Percentiles rank a stretch among this genome's conserved stretches.
phyloP scores from a whole-genome alignment of 352 stramenopile species.

The Globisporangium megalacanthum region DNA sequence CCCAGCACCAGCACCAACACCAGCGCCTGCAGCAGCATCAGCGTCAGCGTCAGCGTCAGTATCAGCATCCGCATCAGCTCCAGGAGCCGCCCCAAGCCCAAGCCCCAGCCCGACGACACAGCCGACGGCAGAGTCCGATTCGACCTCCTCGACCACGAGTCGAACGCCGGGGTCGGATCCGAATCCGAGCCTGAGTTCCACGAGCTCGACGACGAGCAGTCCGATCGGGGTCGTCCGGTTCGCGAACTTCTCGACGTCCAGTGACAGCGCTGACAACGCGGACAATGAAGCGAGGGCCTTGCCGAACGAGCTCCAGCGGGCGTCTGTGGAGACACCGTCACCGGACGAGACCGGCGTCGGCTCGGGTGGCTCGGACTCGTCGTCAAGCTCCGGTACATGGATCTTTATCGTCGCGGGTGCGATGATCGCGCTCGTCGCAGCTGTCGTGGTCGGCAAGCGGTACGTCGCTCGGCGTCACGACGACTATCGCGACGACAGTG shows the following conservation, averaged over 20 bases:
- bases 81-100: neutral
- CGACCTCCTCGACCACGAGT: neutral
- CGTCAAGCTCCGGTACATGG: constrained; percentile 3
- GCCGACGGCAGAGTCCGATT: neutral
- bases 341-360: neutral
- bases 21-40: no score
- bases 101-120: neutral
- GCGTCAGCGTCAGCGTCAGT: no score
- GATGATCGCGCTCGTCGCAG: constrained; percentile 7
- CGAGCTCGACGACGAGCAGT: neutral
- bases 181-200: neutral
- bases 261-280: neutral
- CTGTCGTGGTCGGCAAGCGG: constrained; percentile 5
- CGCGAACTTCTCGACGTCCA: neutral
- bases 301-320: constrained; percentile 1
- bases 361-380: neutral
- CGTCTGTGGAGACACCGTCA: constrained; percentile 1
- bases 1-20: no score
- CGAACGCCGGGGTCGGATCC: neutral
- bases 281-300: neutral
- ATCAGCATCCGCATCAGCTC: neutral
- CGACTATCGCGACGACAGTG: neutral
- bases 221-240: neutral
- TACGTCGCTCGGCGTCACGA: constrained; percentile 1
- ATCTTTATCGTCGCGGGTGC: constrained; percentile 6